These are phyloP conservation scores for Mycena crocata DNA, from an alignment of 768 basidiomycete genomes.

Conservation along the genomic window DNA sequence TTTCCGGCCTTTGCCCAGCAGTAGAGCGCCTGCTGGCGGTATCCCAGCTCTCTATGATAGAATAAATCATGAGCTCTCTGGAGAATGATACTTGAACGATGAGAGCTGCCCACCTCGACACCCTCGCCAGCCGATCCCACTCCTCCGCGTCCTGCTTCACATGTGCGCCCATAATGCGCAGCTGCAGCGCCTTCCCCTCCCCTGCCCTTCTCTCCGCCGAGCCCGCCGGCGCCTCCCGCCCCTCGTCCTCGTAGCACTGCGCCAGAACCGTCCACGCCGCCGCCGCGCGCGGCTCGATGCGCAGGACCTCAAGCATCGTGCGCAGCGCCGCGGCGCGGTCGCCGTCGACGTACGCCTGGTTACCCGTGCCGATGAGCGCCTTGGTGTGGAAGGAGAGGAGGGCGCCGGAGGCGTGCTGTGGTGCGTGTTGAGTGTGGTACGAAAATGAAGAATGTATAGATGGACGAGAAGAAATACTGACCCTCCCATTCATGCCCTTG, in stretches of 20 bases:
- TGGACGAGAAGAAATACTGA: too few relatives aligned
- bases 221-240: slow-evolving; percentile 88
- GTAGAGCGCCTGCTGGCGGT: slow-evolving; percentile 89
- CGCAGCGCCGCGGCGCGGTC: slow-evolving; percentile 76
- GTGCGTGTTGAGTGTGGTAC: neutral
- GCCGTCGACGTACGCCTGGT: slow-evolving; percentile 84
- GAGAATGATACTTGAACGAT: neutral
- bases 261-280: slow-evolving; percentile 91
- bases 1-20: slow-evolving; percentile 88
- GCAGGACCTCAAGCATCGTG: slow-evolving; percentile 91
- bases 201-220: slow-evolving; percentile 88
- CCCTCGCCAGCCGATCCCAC: slow-evolving; percentile 84
- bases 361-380: slow-evolving; percentile 85
- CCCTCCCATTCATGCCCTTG: slow-evolving; percentile 62
- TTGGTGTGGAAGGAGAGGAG: slow-evolving; percentile 77
- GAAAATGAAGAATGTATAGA: slow-evolving; percentile 36
- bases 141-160: slow-evolving; percentile 85
- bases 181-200: slow-evolving; percentile 79
- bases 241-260: slow-evolving; percentile 81
- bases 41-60: slow-evolving; percentile 67
- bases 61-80: too few relatives aligned
- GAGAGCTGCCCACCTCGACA: slow-evolving; percentile 67
- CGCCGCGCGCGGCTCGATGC: slow-evolving; percentile 88
- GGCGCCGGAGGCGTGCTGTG: slow-evolving; percentile 63
- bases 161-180: slow-evolving; percentile 92